Conservation (phyloP, 106 monocot genomes). For the Triglochin maritima region DNA sequence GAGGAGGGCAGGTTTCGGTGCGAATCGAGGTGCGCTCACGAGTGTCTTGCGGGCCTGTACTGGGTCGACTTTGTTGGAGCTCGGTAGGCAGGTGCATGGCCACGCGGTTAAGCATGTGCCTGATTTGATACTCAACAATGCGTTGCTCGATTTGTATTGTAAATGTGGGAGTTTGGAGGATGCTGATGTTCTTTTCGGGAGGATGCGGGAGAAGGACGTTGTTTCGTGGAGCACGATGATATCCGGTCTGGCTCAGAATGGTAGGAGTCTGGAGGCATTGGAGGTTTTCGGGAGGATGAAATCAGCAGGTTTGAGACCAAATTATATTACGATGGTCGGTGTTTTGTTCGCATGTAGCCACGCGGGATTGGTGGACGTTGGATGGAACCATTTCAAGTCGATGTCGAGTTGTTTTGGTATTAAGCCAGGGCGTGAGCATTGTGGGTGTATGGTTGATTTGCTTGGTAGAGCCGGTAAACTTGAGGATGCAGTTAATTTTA, state of each 20-base stretch:
- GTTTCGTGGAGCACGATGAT: conserved; percentile 87
- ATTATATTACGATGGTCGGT: conserved; percentile 57
- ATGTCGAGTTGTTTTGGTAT: conserved; percentile 43
- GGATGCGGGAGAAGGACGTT: conserved; percentile 46
- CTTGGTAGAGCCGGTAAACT: conserved; percentile 55
- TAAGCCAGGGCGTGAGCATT: conserved; percentile 50
- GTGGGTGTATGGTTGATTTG: conserved; percentile 72
- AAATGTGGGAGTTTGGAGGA: conserved; percentile 67
- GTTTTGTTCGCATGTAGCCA: conserved; percentile 79
- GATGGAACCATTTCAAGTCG: conserved; percentile 36
- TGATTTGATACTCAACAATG: conserved; percentile 64
- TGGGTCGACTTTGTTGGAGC: conserved; percentile 39
- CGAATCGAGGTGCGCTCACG: conserved; percentile 52
- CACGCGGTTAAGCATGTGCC: conserved; percentile 44
- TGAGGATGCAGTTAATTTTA: conserved; percentile 32
- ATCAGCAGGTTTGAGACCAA: conserved; percentile 25
- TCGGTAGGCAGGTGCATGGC: conserved; percentile 60
- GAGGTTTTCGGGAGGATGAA: conserved; percentile 41
- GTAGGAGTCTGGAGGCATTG: conserved; percentile 38
- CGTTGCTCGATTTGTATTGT: conserved; percentile 67
- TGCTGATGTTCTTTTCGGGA: conserved; percentile 29
- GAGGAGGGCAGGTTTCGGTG: conserved; percentile 48
- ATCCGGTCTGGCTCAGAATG: conserved; percentile 64
- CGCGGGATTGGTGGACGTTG: conserved; percentile 57
- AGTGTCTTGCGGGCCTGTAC: conserved; percentile 69